Conservation (phyloP, 164 flowering plant species). For the Nelumbo lutea region DNA sequence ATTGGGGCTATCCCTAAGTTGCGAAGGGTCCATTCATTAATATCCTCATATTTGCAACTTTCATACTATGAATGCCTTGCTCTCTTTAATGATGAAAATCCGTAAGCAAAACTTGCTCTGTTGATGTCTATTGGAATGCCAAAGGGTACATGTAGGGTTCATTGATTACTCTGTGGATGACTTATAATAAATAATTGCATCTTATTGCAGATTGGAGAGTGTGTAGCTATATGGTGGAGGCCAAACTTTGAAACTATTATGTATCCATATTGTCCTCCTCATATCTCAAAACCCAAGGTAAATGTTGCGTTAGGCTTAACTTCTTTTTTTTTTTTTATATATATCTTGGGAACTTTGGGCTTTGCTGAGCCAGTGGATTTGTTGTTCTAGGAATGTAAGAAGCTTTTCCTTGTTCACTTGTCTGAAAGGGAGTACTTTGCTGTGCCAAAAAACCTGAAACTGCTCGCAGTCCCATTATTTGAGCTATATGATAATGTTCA, state of each 20-base stretch:
- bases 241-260: slow-evolving; percentile 94
- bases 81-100: no score
- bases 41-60: no score
- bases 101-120: no score
- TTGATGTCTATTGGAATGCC: no score
- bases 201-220: slow-evolving; percentile 87
- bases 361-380: not conserved
- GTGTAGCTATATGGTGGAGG: slow-evolving; percentile 99
- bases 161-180: no score
- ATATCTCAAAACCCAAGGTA: slow-evolving; percentile 97
- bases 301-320: not conserved
- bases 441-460: slow-evolving; percentile 90
- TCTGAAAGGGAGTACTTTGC: slow-evolving; percentile 96
- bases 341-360: not conserved
- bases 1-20: no score
- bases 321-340: not conserved
- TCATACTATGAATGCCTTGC: no score
- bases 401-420: slow-evolving; percentile 90
- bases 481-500: slow-evolving; percentile 98
- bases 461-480: slow-evolving; percentile 92
- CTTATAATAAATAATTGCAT: not conserved
- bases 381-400: slow-evolving; percentile 79
- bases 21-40: no score
- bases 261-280: slow-evolving; percentile 99
- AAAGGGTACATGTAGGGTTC: no score